Evolutionary conservation across 129 eudicot genomes (phyloP), one percentile per base, ranked within the genome.

Genomic region (Helichrysum umbraculigerum): DNA sequence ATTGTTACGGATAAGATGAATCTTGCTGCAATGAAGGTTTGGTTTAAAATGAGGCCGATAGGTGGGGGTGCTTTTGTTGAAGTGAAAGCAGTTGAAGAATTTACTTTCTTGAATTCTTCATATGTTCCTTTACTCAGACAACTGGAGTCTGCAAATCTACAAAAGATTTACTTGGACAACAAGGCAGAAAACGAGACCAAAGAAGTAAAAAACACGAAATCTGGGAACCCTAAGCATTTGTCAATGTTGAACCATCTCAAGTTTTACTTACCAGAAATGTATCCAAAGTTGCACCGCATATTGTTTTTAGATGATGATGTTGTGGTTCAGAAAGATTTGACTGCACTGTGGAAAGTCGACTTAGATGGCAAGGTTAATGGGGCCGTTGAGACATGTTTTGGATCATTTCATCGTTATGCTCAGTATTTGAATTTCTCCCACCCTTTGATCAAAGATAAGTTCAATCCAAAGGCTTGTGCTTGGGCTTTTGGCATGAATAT

Each of bases 401-500:
- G 97, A 35, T 70, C 97, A 50, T 91, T 91, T 82, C 97, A 86
- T 52, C 87, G 97, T 16, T 91, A 80, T 68, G 66, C 85, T 39
- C 89, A 91, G 41, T 91, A 91, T 80, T 83, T 91, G 75, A 88
- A 91, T 76, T 91, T 91, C 75, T 88, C 97, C 70, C 87, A 91
- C 51, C 88, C 93, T 60, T 79, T 83, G 16, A 88, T 91, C 70
- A 88, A 72, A 76, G 91, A 84, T 56, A 91, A 74, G 44, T 88
- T 91, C 33, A 91, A 77, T 74, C 89, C 97, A 28, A 88, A 79
- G 74, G 87, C 93, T 52, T 91, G 97, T 83, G 93, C 93, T 1
- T 91, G 97, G 97, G 93, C 97, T 52, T 91, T 68, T 71, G 97
- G 97, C 59, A 86, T 91, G 97, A 91, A 91, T 83, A 84, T 91